These are phyloP conservation scores for Adenanthera pavonina DNA, from an alignment of 306 rosid genomes.

Conservation along the genomic window DNA sequence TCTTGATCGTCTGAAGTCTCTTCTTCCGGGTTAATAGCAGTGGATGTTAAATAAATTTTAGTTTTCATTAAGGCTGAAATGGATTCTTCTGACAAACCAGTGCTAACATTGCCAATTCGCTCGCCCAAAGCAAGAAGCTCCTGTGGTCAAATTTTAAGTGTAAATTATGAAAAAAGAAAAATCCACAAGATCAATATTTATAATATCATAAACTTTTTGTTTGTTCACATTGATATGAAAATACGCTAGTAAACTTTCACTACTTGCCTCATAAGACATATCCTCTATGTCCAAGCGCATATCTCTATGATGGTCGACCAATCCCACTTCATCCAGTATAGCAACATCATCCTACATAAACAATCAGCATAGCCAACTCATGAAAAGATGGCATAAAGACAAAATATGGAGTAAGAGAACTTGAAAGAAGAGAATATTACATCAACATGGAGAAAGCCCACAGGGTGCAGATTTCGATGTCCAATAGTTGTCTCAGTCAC, in stretches of 20 bases:
- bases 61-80: slow-evolving; percentile 60
- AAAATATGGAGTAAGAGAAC: slow-evolving; percentile 5
- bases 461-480: slow-evolving; percentile 58
- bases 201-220: not conserved
- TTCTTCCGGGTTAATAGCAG: slow-evolving; percentile 53
- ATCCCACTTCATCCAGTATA: slow-evolving; percentile 58
- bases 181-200: not conserved
- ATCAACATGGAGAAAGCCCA: slow-evolving; percentile 64
- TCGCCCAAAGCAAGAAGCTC: slow-evolving; percentile 85
- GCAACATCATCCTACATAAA: slow-evolving; percentile 61
- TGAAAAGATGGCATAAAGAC: not conserved
- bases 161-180: not conserved
- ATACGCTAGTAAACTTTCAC: not conserved
- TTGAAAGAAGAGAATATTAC: slow-evolving; percentile 42
- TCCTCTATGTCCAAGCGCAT: slow-evolving; percentile 85
- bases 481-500: slow-evolving; percentile 51
- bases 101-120: slow-evolving; percentile 75
- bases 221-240: not conserved
- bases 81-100: slow-evolving; percentile 62
- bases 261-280: slow-evolving; percentile 79
- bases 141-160: slow-evolving; percentile 48
- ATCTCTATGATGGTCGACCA: slow-evolving; percentile 70
- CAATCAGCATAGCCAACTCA: not conserved
- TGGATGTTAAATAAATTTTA: slow-evolving; percentile 47
- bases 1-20: slow-evolving; percentile 52